phyloP scores from a whole-genome alignment of 2,329 filamentous ascomycete species.

The Pestalotiopsis sp. region DNA sequence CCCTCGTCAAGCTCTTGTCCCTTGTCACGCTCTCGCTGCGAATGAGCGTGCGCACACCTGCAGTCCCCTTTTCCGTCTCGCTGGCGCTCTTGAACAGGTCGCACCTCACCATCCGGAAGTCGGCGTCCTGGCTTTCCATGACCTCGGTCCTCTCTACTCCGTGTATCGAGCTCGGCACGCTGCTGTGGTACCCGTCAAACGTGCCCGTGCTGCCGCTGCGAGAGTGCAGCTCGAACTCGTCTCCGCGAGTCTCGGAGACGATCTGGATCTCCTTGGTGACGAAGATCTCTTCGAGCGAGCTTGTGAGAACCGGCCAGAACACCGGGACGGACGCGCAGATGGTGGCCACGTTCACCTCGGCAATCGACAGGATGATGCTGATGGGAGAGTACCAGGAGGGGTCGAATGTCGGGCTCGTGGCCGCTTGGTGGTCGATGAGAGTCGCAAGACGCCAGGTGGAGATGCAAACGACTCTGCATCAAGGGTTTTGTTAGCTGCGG shows the following conservation, averaged over 20 bases:
- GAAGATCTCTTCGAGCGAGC: constrained; percentile 28
- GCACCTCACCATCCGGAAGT: background rate
- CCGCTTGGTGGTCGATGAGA: constrained; percentile 30
- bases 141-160: background rate
- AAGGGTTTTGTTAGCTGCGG: background rate
- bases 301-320: constrained; percentile 29
- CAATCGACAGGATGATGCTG: constrained; percentile 26
- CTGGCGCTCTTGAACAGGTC: background rate
- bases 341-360: constrained; percentile 28
- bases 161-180: background rate
- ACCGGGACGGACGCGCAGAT: constrained; percentile 30
- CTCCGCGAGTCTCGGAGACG: constrained; percentile 19
- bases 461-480: constrained; percentile 27
- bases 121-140: background rate
- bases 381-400: constrained; percentile 35
- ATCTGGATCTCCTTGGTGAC: constrained; percentile 30
- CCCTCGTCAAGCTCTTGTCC: background rate
- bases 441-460: constrained; percentile 33
- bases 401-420: constrained; percentile 33
- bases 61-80: background rate
- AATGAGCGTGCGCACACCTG: background rate
- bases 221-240: background rate
- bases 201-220: background rate
- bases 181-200: background rate
- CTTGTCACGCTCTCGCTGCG: background rate